Evolutionary conservation across 805 yeast genomes (phyloP), one percentile per base, ranked within the genome.

Genomic region (Clavispora vitiphila): DNA sequence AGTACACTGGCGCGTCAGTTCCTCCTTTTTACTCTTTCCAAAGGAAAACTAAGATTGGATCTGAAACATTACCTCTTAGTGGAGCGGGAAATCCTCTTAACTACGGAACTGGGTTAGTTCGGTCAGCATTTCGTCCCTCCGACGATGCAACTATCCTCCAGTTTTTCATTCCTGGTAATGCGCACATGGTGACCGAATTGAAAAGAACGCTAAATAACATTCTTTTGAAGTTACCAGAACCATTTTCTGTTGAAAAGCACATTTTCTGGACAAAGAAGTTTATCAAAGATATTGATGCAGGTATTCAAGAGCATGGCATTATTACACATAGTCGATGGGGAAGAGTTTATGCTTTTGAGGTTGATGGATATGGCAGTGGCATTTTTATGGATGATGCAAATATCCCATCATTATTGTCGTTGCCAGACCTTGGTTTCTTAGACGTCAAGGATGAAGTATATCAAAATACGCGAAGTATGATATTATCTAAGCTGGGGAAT

Each of bases 341-440:
- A 1, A 69, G 74, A 46, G 96, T 88, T 5, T 86, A 78, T 52
- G 96, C 96, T 0, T 88, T 81, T 54, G 96, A 88, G 59, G 81
- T 88, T 15, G 96, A 89, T 59, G 96, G 96, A 0, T 88, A 74
- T 56, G 95, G 95, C 2, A 72, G 93, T 21, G 48, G 72, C 0
- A 65, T 77, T 19, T 70, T 81, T 48, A 88, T 88, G 95, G 96
- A 88, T 60, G 96, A 88, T 61, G 96, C 96, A 18, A 89, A 89
- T 55, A 70, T 88, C 14, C 96, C 96, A 1, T 86, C 95, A 1
- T 54, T 86, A 25, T 65, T 88, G 31, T 77, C 96, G 1, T 67
- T 89, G 24, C 96, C 96, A 0, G 90, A 86, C 49, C 61, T 86
- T 55, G 95, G 95, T 0, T 84, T 76, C 57, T 51, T 78, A 7